These are phyloP conservation scores for Extremus antarcticus DNA, from an alignment of 495 filamentous ascomycete species.

Conservation along the genomic window DNA sequence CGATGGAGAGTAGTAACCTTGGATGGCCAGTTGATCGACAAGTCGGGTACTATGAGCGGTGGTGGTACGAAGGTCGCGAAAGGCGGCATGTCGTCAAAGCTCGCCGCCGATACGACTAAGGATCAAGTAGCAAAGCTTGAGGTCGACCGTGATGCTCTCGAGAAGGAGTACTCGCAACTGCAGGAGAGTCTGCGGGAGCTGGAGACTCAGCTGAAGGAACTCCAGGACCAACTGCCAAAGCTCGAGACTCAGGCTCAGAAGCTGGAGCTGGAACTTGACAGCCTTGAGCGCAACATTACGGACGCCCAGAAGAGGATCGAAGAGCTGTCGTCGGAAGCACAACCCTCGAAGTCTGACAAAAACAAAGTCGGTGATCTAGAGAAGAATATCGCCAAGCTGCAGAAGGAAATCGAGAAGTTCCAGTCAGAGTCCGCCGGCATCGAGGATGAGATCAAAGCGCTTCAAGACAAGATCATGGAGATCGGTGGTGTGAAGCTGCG, in stretches of 20 bases:
- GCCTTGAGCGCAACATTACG: slow-evolving; percentile 67
- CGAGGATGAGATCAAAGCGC: slow-evolving; percentile 77
- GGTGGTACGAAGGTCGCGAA: slow-evolving; percentile 80
- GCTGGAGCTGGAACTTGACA: slow-evolving; percentile 78
- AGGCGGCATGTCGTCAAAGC: slow-evolving; percentile 91
- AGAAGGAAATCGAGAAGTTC: slow-evolving; percentile 69
- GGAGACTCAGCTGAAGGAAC: slow-evolving; percentile 56
- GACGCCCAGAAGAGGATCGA: slow-evolving; percentile 75
- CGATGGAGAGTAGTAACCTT: slow-evolving; percentile 95
- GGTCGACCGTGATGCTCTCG: slow-evolving; percentile 70
- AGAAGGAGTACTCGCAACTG: slow-evolving; percentile 67
- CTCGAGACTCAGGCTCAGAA: slow-evolving; percentile 89
- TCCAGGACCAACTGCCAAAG: slow-evolving; percentile 72
- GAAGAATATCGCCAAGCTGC: slow-evolving; percentile 62
- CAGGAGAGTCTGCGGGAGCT: slow-evolving; percentile 69
- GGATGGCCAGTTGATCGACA: slow-evolving; percentile 90
- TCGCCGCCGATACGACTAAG: slow-evolving; percentile 69
- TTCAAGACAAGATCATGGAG: slow-evolving; percentile 97
- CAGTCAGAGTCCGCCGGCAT: slow-evolving; percentile 70
- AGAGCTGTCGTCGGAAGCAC: slow-evolving; percentile 69
- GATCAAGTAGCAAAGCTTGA: slow-evolving; percentile 84
- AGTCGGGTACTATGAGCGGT: slow-evolving; percentile 95
- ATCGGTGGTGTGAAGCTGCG: slow-evolving; percentile 87
- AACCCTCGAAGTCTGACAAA: slow-evolving; percentile 69
- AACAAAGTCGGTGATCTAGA: slow-evolving; percentile 54